Evolutionary conservation across 768 basidiomycete genomes (phyloP), one percentile per base, ranked within the genome.

Genomic region (Antrodiella citrinella): DNA sequence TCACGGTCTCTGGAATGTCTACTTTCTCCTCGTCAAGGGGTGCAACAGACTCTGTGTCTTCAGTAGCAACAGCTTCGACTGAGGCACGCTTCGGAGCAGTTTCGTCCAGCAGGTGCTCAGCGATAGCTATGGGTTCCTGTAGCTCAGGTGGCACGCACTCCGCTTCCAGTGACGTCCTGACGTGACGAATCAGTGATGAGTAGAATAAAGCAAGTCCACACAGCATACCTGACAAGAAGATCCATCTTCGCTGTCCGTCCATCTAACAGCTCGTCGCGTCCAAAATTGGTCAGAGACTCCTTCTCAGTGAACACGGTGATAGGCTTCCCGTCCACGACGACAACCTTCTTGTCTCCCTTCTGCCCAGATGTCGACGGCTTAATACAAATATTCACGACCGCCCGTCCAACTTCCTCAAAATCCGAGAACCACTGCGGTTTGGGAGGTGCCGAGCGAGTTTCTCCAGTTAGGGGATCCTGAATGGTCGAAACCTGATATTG

Each of bases 391-490:
- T 82, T 76, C 26, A 87, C 78, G 20, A 82, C 62, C 23, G 75
- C 80, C 0, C 80, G 78, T 21, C 67, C 70, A 19, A n/a, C 41
- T 46, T 79, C 81, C 57, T 82, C 77, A 50, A 91, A 65, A 45
- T 81, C 77, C 19, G 73, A 58, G 48, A 88, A 68, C 93, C 94
- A 95, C 42, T 67, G 68, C 5, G 92, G 88, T 54, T 77, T 82
- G 26, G 74, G 69, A 51, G 80, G 77, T 3, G 81, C 77, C 15
- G 69, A 70, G 42, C 74, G 75, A 49, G 70, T 73, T 67, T 84
- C 80, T 13, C 84, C 85, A 21, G 85, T 86, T 53, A 95, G 69
- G 9, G 93, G 93, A 65, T 95, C 90, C 44, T 77, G 70, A 26
- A 94, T 76, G 2, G 86, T 84, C 25, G 83, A 77, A 42, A 82